Evolutionary conservation across 2,329 filamentous ascomycete species (phyloP).

Genomic region (Claviceps sp.): DNA sequence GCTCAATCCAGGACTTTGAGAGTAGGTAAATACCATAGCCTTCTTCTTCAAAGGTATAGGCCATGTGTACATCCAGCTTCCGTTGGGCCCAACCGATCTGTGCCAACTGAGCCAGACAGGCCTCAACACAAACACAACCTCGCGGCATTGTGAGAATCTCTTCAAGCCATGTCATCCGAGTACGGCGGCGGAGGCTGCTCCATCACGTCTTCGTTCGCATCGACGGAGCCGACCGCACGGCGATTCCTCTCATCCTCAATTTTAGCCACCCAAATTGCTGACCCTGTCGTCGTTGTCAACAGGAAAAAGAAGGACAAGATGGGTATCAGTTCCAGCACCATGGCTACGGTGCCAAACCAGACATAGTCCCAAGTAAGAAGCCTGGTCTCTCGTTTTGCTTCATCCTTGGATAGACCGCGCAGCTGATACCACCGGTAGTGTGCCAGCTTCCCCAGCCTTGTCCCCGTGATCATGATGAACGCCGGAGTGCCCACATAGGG

Average conservation of each 20-base stretch:
- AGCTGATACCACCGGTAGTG: conserved; percentile 87
- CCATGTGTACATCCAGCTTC: background rate
- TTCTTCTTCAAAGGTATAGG: background rate
- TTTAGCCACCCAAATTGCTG: conserved; percentile 73
- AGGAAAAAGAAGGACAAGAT: conserved; percentile 90
- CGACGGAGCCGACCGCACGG: conserved; percentile 6
- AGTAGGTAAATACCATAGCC: background rate
- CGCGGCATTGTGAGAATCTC: background rate
- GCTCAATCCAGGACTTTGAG: background rate
- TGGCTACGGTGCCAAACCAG: conserved; percentile 81
- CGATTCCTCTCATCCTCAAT: conserved; percentile 47
- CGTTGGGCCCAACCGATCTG: background rate
- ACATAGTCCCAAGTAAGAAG: conserved; percentile 68
- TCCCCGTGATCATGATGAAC: conserved; percentile 80
- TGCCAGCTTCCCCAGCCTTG: conserved; percentile 73
- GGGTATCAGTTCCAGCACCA: conserved; percentile 77
- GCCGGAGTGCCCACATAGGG: conserved; percentile 71
- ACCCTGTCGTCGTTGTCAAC: conserved; percentile 71
- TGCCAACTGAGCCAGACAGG: background rate
- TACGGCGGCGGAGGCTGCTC: conserved; percentile 15
- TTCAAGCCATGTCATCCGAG: conserved; percentile 12
- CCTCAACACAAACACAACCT: background rate
- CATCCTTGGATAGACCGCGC: conserved; percentile 57
- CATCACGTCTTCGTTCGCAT: conserved; percentile 8
- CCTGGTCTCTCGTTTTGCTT: conserved; percentile 57